Evolutionary conservation across 805 yeast genomes (phyloP).

Genomic region (Kodamaea nitidulidarum): DNA sequence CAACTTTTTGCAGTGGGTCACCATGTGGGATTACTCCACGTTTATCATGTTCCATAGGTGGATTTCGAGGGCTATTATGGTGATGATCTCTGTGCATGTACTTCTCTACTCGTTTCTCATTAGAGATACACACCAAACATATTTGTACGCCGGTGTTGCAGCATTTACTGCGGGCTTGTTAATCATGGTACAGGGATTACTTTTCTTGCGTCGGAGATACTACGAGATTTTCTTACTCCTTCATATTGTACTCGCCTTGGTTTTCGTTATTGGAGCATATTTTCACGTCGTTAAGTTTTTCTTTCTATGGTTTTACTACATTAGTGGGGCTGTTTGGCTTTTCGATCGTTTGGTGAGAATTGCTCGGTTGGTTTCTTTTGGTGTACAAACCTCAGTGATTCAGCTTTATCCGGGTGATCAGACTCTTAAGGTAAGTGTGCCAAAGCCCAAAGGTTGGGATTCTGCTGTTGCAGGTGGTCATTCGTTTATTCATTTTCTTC

Average conservation of each 20-base stretch:
- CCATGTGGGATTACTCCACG: slow-evolving; percentile 41
- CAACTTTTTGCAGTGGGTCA: slow-evolving; percentile 35
- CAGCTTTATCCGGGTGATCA: slow-evolving; percentile 19
- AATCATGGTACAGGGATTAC: slow-evolving; percentile 19
- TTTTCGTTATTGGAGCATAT: slow-evolving; percentile 21
- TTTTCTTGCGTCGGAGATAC: slow-evolving; percentile 18
- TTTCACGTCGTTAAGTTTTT: slow-evolving; percentile 11
- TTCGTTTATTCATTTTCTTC: slow-evolving; percentile 24
- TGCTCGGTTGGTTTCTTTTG: slow-evolving; percentile 19
- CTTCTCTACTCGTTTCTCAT: slow-evolving; percentile 5
- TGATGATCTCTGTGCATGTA: slow-evolving; percentile 43
- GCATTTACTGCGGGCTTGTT: slow-evolving; percentile 14
- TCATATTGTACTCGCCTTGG: slow-evolving; percentile 21
- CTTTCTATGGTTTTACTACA: slow-evolving; percentile 15
- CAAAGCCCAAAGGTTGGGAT: slow-evolving; percentile 22
- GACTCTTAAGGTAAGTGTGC: slow-evolving; percentile 21
- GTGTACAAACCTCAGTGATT: slow-evolving; percentile 21
- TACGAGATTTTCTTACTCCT: slow-evolving; percentile 22
- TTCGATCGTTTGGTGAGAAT: slow-evolving; percentile 21
- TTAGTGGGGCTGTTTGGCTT: slow-evolving; percentile 21
- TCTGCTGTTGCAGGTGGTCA: slow-evolving; percentile 21
- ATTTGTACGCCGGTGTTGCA: slow-evolving; percentile 20
- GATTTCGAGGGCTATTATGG: slow-evolving; percentile 43
- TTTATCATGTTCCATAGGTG: slow-evolving; percentile 59
- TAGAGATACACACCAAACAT: slow-evolving; percentile 10